These are phyloP conservation scores for Zoysia pacifica DNA, from an alignment of 176 grass and related monocot species.

Conservation along the genomic window DNA sequence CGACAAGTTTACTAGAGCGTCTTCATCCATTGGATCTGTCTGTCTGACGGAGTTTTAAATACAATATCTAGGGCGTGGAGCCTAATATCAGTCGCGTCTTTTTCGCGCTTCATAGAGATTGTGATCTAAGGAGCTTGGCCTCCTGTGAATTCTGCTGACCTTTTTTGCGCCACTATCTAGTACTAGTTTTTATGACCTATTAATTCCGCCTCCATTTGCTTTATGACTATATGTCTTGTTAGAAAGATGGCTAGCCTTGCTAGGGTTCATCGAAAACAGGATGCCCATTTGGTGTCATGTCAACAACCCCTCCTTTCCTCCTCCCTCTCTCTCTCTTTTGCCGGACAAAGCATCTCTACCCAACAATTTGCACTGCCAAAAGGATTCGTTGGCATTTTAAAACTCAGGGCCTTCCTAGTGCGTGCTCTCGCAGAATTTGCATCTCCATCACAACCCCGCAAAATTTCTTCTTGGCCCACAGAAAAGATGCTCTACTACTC, in stretches of 20 bases:
- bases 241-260: slow-evolving; percentile 60
- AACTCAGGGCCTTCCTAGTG: slow-evolving; percentile 35
- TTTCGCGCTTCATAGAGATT: neutral
- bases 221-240: slow-evolving; percentile 51
- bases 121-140: neutral
- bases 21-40: no score
- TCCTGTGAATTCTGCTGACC: slow-evolving; percentile 10
- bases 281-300: slow-evolving; percentile 59
- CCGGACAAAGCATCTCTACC: slow-evolving; percentile 45
- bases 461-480: neutral
- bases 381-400: slow-evolving; percentile 37
- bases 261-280: slow-evolving; percentile 51
- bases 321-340: slow-evolving; percentile 25
- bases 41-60: neutral
- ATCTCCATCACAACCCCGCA: no score
- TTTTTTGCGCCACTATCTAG: slow-evolving; percentile 11
- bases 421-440: slow-evolving; percentile 8
- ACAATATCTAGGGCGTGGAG: neutral
- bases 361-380: slow-evolving; percentile 42
- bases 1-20: no score
- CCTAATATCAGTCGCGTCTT: neutral
- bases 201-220: slow-evolving; percentile 42
- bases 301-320: slow-evolving; percentile 35
- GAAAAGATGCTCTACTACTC: neutral
- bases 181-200: slow-evolving; percentile 36